These are phyloP conservation scores for Rosa lucieae DNA, from an alignment of 306 rosid species.

Conservation along the genomic window DNA sequence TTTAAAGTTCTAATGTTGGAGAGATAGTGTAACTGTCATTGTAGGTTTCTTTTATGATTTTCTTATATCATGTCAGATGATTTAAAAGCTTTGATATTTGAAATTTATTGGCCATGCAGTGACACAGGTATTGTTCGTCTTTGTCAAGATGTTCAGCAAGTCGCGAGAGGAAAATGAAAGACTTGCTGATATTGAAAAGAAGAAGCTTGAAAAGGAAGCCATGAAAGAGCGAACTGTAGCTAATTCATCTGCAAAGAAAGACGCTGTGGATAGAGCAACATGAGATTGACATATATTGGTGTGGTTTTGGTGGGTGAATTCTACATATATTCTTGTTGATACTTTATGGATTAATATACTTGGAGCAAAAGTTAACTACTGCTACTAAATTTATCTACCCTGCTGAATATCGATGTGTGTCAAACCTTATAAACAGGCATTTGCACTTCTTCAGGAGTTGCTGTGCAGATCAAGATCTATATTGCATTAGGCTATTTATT, in stretches of 20 bases:
- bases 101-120: constrained; percentile 53
- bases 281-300: not conserved
- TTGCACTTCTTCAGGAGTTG: not conserved
- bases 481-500: not conserved
- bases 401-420: too few species aligned
- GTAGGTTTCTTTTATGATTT: not conserved
- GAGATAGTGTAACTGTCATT: not conserved
- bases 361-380: not conserved
- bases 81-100: not conserved
- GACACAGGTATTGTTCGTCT: constrained; percentile 79
- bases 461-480: not conserved
- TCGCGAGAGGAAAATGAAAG: constrained; percentile 90
- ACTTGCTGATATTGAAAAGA: constrained; percentile 85
- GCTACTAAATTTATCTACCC: not conserved
- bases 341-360: not conserved
- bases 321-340: not conserved
- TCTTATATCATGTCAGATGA: not conserved
- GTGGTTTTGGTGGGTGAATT: not conserved
- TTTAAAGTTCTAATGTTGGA: not conserved
- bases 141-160: constrained; percentile 85
- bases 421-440: not conserved
- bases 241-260: constrained; percentile 42
- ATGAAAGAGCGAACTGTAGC: constrained; percentile 67
- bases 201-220: constrained; percentile 89
- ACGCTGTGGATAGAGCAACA: constrained; percentile 29